These are phyloP conservation scores for Suhomyces kilbournensis DNA, from an alignment of 805 yeast genomes.

Conservation along the genomic window DNA sequence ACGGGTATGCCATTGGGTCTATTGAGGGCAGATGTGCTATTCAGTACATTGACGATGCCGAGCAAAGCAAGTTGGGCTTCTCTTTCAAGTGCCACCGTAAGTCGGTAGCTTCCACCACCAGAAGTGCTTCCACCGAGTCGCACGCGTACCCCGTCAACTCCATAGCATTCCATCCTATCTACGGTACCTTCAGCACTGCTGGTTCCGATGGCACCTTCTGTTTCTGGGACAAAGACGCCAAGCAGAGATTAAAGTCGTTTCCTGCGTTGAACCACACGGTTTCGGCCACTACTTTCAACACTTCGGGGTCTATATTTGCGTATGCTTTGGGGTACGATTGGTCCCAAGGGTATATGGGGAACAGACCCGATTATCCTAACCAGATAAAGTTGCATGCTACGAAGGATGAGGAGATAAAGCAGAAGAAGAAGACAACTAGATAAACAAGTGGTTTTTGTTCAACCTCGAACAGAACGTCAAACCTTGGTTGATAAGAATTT, in stretches of 20 bases:
- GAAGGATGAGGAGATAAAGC: constrained; percentile 81
- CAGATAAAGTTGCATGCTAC: constrained; percentile 79
- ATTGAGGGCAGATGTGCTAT: constrained; percentile 95
- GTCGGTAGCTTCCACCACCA: constrained; percentile 34
- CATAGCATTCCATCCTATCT: constrained; percentile 80
- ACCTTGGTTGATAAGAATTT: too few relatives aligned
- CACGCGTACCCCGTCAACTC: constrained; percentile 77
- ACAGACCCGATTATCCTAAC: constrained; percentile 71
- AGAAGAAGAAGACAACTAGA: constrained; percentile 36
- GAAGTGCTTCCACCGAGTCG: constrained; percentile 40
- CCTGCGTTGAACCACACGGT: constrained; percentile 67
- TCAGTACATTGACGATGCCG: constrained; percentile 82
- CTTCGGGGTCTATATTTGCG: constrained; percentile 81
- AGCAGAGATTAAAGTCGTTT: constrained; percentile 79
- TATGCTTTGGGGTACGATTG: constrained; percentile 94
- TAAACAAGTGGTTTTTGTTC: too few relatives aligned
- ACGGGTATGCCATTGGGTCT: constrained; percentile 90
- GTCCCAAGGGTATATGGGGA: constrained; percentile 84
- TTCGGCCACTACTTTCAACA: constrained; percentile 75
- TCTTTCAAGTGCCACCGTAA: constrained; percentile 95
- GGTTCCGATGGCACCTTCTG: constrained; percentile 93
- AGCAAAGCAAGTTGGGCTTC: constrained; percentile 70
- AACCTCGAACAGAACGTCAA: too few relatives aligned
- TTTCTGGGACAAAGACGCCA: constrained; percentile 94
- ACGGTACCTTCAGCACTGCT: constrained; percentile 90